A percentile compares a stretch with the other conserved stretches of the same genome.
Evolutionary conservation across 768 basidiomycete species (phyloP).

Genomic region (Rhodotorula babjevae): DNA sequence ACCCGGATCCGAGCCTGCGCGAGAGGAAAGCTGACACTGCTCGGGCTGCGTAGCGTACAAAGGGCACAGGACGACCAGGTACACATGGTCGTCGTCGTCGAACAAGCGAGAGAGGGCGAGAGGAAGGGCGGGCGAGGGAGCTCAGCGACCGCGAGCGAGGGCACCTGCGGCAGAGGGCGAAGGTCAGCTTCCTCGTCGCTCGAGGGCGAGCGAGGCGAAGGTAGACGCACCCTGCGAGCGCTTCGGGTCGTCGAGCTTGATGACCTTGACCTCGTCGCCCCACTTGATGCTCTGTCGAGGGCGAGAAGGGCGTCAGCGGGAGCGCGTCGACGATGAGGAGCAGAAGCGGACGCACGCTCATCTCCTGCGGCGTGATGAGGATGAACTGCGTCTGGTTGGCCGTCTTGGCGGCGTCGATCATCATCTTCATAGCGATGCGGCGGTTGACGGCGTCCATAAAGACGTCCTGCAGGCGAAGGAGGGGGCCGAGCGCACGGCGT

Average conservation of each 20-base stretch:
- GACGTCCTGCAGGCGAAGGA: conserved; percentile 56
- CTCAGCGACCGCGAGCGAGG: background rate
- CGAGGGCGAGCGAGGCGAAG: too few relatives aligned
- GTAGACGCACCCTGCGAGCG: conserved; percentile 7
- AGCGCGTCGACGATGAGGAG: background rate
- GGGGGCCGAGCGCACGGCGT: background rate
- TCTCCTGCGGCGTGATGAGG: conserved; percentile 81
- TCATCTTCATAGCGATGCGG: conserved; percentile 89
- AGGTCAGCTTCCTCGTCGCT: background rate
- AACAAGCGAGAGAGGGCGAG: background rate
- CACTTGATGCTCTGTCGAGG: conserved; percentile 10
- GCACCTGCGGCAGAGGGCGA: background rate
- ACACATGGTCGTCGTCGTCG: background rate
- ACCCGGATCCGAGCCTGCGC: too few relatives aligned
- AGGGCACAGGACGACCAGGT: background rate
- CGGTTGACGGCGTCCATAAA: conserved; percentile 62
- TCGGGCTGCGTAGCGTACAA: background rate
- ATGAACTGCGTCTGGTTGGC: conserved; percentile 88
- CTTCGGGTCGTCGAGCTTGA: conserved; percentile 57
- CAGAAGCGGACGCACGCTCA: conserved; percentile 54
- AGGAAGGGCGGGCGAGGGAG: too few relatives aligned
- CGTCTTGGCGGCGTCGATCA: conserved; percentile 84
- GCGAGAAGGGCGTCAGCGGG: background rate
- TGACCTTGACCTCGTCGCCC: conserved; percentile 66
- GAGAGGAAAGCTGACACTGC: background rate